Conservation (phyloP, 257 asterid species). For the Agastache rugosa region DNA sequence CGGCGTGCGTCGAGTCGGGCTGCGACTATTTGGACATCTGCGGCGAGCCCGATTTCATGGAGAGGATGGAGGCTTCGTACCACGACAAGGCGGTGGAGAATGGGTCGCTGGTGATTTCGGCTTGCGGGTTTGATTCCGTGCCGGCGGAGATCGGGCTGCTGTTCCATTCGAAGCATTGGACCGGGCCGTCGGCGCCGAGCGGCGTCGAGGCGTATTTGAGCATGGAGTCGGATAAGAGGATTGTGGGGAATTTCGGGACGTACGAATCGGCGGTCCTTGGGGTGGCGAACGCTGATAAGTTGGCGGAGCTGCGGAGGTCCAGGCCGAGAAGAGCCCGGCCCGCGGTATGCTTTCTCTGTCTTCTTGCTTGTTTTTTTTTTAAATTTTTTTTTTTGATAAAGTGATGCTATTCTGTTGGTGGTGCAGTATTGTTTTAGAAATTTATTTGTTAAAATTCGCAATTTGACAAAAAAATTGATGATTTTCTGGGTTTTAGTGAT, state of each 20-base stretch:
- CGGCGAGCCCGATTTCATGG: constrained; percentile 97
- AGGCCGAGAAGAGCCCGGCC: constrained; percentile 77
- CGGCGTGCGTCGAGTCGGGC: constrained; percentile 75
- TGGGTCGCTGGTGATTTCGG: constrained; percentile 73
- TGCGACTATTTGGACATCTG: constrained; percentile 85
- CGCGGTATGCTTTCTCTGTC: constrained; percentile 41
- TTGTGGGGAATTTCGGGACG: constrained; percentile 75
- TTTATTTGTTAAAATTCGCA: not conserved
- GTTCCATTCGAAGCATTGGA: constrained; percentile 73
- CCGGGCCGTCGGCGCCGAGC: constrained; percentile 55
- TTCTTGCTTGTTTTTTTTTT: not conserved
- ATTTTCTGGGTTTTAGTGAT: not conserved
- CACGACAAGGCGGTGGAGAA: constrained; percentile 68
- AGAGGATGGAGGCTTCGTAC: constrained; percentile 67
- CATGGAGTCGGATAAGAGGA: constrained; percentile 72
- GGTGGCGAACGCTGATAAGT: constrained; percentile 64
- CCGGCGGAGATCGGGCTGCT: constrained; percentile 89
- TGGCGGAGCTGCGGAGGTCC: constrained; percentile 61
- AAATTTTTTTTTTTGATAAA: not conserved
- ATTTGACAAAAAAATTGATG: not conserved
- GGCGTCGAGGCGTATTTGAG: constrained; percentile 83
- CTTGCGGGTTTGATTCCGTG: constrained; percentile 85
- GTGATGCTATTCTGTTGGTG: not conserved
- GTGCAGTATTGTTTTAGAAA: not conserved
- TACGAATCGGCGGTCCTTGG: constrained; percentile 88